These are phyloP conservation scores for Penicillium silybi DNA, from an alignment of 495 filamentous ascomycete genomes.

Conservation along the genomic window DNA sequence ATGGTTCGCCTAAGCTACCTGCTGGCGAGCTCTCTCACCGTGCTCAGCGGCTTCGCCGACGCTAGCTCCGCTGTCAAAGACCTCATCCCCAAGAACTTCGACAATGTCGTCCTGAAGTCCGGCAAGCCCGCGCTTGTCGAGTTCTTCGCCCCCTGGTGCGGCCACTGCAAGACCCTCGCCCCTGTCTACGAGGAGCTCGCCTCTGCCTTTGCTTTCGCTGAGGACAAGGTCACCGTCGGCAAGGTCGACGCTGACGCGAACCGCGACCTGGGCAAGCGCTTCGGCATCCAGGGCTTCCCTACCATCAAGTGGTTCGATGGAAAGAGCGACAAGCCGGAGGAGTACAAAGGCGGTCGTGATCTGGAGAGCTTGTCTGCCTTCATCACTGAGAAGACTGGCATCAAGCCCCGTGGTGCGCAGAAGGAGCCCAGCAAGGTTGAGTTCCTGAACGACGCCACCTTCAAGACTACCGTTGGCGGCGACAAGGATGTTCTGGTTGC, in stretches of 20 bases:
- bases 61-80: constrained; percentile 65
- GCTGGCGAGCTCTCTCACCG: constrained; percentile 39
- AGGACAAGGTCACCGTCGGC: constrained; percentile 82
- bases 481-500: constrained; percentile 93
- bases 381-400: constrained; percentile 83
- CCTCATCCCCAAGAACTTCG: constrained; percentile 85
- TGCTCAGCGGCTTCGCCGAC: constrained; percentile 39
- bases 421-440: constrained; percentile 68
- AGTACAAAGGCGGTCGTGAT: constrained; percentile 85
- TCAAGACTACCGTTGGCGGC: constrained; percentile 71
- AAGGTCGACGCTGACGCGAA: constrained; percentile 96
- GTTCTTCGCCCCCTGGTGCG: constrained; percentile 99
- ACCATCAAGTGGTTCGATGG: constrained; percentile 98
- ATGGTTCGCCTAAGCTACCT: constrained; percentile 50
- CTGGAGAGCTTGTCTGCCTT: constrained; percentile 78
- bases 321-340: constrained; percentile 80
- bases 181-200: constrained; percentile 95
- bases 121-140: constrained; percentile 96
- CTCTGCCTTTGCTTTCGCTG: constrained; percentile 61
- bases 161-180: constrained; percentile 96
- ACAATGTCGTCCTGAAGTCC: constrained; percentile 79
- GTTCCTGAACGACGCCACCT: constrained; percentile 74
- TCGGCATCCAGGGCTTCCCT: constrained; percentile 90
- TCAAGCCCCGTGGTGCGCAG: constrained; percentile 69
- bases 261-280: constrained; percentile 75